These are phyloP conservation scores for Starmera caribaea DNA, from an alignment of 805 yeast genomes.

Conservation along the genomic window DNA sequence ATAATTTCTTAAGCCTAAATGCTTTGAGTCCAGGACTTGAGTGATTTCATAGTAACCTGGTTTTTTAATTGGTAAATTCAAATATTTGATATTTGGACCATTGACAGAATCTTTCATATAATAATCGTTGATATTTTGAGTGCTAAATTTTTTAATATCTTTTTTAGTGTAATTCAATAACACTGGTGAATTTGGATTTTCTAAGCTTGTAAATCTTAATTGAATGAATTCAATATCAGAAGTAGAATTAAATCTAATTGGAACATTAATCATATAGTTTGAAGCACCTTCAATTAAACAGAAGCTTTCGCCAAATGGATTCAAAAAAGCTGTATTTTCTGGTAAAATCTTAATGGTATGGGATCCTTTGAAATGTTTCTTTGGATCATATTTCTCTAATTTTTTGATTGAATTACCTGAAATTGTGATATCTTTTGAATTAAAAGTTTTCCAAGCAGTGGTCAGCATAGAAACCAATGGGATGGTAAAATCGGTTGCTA, in stretches of 20 bases:
- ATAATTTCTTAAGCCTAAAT: slow-evolving; percentile 48
- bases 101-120: slow-evolving; percentile 17
- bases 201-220: slow-evolving; percentile 49
- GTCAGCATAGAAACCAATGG: slow-evolving; percentile 32
- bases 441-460: slow-evolving; percentile 34
- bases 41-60: slow-evolving; percentile 75
- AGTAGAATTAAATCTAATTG: slow-evolving; percentile 75
- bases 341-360: slow-evolving; percentile 84
- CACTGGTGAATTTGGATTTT: slow-evolving; percentile 32
- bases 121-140: slow-evolving; percentile 9
- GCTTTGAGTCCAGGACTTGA: slow-evolving; percentile 58
- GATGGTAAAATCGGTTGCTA: slow-evolving; percentile 41
- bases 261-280: slow-evolving; percentile 35
- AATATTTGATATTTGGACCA: slow-evolving; percentile 35
- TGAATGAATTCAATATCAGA: slow-evolving; percentile 60
- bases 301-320: slow-evolving; percentile 58
- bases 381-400: slow-evolving; percentile 17
- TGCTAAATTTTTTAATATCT: slow-evolving; percentile 36
- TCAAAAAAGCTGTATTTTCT: slow-evolving; percentile 77
- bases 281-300: slow-evolving; percentile 41
- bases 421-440: slow-evolving; percentile 40
- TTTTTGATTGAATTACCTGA: slow-evolving; percentile 33
- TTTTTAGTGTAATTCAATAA: slow-evolving; percentile 45
- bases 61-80: slow-evolving; percentile 52
- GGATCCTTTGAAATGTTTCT: slow-evolving; percentile 67